These are phyloP conservation scores for Hygrophorus russula DNA, from an alignment of 768 basidiomycete species.

Conservation along the genomic window DNA sequence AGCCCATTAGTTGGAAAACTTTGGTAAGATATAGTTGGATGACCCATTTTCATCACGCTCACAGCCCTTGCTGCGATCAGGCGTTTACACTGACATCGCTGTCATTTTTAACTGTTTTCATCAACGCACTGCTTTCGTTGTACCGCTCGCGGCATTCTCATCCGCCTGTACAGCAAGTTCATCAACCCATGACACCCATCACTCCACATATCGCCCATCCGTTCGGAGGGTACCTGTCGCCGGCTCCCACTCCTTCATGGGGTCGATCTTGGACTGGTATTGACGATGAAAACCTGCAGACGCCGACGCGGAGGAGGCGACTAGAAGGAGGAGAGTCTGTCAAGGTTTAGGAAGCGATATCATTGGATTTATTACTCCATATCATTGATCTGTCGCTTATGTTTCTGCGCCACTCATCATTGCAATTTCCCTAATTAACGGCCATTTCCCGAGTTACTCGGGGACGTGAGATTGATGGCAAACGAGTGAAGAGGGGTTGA, in stretches of 20 bases:
- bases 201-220: constrained; percentile 35
- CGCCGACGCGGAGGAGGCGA: constrained; percentile 39
- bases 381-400: too few relatives aligned
- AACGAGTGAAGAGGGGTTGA: constrained; percentile 4
- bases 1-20: constrained; percentile 96
- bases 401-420: not conserved
- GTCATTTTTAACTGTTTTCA: constrained; percentile 66
- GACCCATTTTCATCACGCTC: constrained; percentile 6
- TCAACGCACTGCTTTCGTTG: constrained; percentile 69
- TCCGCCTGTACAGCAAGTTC: constrained; percentile 20
- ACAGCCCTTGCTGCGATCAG: constrained; percentile 21
- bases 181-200: constrained; percentile 22
- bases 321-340: constrained; percentile 43
- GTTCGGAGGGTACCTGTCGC: constrained; percentile 36
- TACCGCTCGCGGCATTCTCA: constrained; percentile 61
- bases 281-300: constrained; percentile 31
- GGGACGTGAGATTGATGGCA: constrained; percentile 1
- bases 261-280: constrained; percentile 25
- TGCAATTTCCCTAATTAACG: not conserved
- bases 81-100: constrained; percentile 67
- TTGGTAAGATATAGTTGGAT: constrained; percentile 34
- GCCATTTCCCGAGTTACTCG: constrained; percentile 6
- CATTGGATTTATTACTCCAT: constrained; percentile 5
- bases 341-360: constrained; percentile 32
- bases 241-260: constrained; percentile 38